These are phyloP conservation scores for Dothiorella sarmentorum DNA, from an alignment of 2,329 filamentous ascomycete species.

Conservation along the genomic window DNA sequence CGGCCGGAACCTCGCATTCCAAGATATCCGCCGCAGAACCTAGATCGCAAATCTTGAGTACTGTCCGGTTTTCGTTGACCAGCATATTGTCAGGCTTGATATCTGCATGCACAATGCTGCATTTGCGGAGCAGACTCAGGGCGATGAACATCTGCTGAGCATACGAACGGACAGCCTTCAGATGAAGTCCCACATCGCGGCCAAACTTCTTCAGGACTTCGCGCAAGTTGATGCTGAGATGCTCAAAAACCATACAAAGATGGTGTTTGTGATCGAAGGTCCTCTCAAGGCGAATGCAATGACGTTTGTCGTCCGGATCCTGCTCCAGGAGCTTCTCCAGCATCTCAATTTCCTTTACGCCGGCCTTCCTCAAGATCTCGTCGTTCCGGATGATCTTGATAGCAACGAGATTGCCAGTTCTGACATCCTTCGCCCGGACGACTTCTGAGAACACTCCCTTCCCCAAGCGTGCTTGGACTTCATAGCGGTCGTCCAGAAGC, in stretches of 20 bases:
- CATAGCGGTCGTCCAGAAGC: constrained; percentile 82
- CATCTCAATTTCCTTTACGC: constrained; percentile 91
- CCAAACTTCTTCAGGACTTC: constrained; percentile 96
- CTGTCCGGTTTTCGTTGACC: constrained; percentile 76
- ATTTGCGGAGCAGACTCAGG: constrained; percentile 81
- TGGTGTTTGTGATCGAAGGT: constrained; percentile 93
- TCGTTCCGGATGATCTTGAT: constrained; percentile 99
- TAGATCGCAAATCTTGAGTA: constrained; percentile 92
- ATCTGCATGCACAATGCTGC: constrained; percentile 92
- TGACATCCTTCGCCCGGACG: constrained; percentile 76
- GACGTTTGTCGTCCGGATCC: constrained; percentile 85
- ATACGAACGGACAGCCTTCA: constrained; percentile 82
- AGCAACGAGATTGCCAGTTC: constrained; percentile 68
- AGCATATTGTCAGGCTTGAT: constrained; percentile 97
- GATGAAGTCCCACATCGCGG: constrained; percentile 86
- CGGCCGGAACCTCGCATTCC: constrained; percentile 85
- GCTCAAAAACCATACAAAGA: constrained; percentile 95
- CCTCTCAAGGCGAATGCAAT: constrained; percentile 82
- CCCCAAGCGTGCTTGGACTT: constrained; percentile 81
- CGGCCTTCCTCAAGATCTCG: constrained; percentile 68
- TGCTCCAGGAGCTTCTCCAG: constrained; percentile 80
- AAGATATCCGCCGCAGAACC: constrained; percentile 91
- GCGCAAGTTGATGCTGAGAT: constrained; percentile 84
- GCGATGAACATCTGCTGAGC: constrained; percentile 93
- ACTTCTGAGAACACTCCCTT: constrained; percentile 97